Evolutionary conservation across 148 eudicot species (phyloP), one percentile per base, ranked within the genome.

Genomic region (Diospyros kaki): DNA sequence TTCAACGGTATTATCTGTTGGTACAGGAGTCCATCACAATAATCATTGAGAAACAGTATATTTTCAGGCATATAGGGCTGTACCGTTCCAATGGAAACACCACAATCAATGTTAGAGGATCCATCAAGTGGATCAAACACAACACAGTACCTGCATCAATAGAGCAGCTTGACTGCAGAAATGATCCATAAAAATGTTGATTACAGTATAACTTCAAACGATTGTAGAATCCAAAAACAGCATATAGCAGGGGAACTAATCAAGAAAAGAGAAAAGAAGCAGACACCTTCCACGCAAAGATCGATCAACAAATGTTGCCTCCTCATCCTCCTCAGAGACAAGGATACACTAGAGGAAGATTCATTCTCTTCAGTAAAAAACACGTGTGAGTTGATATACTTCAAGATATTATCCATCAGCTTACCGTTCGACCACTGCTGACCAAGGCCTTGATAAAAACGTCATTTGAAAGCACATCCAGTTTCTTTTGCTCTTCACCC

Each of bases 401-500:
- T 39, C 2, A 64, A 74, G 52, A 58, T 60, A 9, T 38, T 73
- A 51, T 17, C 17, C 50, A 73, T 17, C 28, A 59, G 80, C 96
- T 83, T 86, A 95, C 98, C 67, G 98, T 95, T 64, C 96, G 90
- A 46, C 97, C 96, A 76, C 98, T 95, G 84, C 98, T 95, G 76
- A 88, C 78, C 79, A 95, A 78, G 40, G 98, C 98, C 81, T 95
- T 95, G 81, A 95, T 68, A 58, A 95, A 92, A 72, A 92, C 98
- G 73, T 95, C 94, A 84, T 95, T 95, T 8, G 98, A 95, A 55
- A 95, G 89, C 78, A 95, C 94, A 80, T 95, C 98, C 38, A 95
- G 80, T 81, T 95, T 95, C 93, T 95, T 95, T 79, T 95, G 98
- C 72, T 95, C 98, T 81, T 95, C 98, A 55, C 98, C 98, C 98